Evolutionary conservation across 2,329 filamentous ascomycete genomes (phyloP).

Genomic region (Scopulariopsis brevicaulis): DNA sequence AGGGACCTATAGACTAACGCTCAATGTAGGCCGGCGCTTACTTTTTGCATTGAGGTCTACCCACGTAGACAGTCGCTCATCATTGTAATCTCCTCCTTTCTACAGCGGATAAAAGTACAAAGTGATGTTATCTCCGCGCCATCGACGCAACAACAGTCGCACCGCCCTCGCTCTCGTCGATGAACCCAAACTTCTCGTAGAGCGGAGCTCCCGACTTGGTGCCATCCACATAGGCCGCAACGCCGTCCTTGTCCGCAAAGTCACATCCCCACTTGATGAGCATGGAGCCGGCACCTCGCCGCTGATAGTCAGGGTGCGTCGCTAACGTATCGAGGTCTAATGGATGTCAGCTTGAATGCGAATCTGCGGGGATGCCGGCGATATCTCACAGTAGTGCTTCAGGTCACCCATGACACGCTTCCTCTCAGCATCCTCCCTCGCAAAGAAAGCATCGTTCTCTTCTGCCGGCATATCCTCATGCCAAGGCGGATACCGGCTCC

Average conservation of each 20-base stretch:
- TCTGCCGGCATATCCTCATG: not conserved
- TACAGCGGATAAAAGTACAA: no score
- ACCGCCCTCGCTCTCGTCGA: not conserved
- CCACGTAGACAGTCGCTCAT: no score
- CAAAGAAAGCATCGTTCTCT: not conserved
- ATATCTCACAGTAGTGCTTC: not conserved
- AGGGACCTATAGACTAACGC: no score
- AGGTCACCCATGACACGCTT: not conserved
- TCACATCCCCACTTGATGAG: slow-evolving; percentile 14
- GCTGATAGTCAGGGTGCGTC: slow-evolving; percentile 14
- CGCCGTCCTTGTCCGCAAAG: slow-evolving; percentile 10
- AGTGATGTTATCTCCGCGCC: not conserved
- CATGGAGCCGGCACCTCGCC: slow-evolving; percentile 13
- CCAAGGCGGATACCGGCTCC: not conserved
- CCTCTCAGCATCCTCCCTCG: not conserved
- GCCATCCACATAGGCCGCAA: slow-evolving; percentile 14
- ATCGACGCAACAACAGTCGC: not conserved
- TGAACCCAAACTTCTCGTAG: not conserved
- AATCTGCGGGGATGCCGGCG: not conserved
- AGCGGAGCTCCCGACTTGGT: slow-evolving; percentile 1
- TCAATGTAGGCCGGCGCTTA: no score
- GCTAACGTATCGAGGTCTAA: slow-evolving; percentile 13
- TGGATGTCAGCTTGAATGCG: not conserved
- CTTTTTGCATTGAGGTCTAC: no score
- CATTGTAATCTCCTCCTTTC: no score